phyloP scores from a whole-genome alignment of 2,329 filamentous ascomycete genomes.

The Cladophialophora chaetospira region DNA sequence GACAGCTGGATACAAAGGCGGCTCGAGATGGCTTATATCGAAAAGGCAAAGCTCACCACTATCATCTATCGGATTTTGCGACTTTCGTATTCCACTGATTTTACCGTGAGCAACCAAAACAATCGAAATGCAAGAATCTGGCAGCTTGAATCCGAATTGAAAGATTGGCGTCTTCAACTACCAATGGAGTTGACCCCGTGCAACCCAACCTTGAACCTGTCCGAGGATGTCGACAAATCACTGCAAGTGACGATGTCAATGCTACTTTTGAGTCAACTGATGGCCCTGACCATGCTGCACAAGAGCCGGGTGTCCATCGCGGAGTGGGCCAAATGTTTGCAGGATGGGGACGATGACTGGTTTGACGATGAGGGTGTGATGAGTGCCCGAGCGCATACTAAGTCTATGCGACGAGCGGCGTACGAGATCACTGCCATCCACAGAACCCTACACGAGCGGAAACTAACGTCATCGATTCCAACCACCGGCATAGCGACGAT shows the following conservation, averaged over 20 bases:
- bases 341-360: not conserved
- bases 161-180: constrained; percentile 12
- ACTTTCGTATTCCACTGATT: not conserved
- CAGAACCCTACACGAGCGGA: constrained; percentile 7
- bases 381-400: constrained; percentile 7
- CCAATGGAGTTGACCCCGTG: constrained; percentile 4
- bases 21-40: constrained; percentile 9
- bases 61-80: constrained; percentile 7
- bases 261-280: not conserved
- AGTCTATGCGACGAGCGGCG: constrained; percentile 6
- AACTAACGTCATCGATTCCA: not conserved
- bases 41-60: constrained; percentile 5
- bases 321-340: not conserved
- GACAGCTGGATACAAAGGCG: constrained; percentile 6
- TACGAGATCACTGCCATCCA: constrained; percentile 9
- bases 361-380: constrained; percentile 1
- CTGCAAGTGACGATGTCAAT: constrained; percentile 9
- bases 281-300: constrained; percentile 12
- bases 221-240: constrained; percentile 9
- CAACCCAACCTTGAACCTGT: constrained; percentile 2
- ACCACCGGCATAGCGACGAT: constrained; percentile 3
- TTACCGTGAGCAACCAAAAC: not conserved
- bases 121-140: constrained; percentile 5
- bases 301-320: constrained; percentile 3
- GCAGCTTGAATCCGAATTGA: constrained; percentile 15